Percentiles rank a stretch among this genome's conserved stretches.
phyloP scores from a whole-genome alignment of 108 stramenopile genomes.

The Fragilariopsis cylindrus region DNA sequence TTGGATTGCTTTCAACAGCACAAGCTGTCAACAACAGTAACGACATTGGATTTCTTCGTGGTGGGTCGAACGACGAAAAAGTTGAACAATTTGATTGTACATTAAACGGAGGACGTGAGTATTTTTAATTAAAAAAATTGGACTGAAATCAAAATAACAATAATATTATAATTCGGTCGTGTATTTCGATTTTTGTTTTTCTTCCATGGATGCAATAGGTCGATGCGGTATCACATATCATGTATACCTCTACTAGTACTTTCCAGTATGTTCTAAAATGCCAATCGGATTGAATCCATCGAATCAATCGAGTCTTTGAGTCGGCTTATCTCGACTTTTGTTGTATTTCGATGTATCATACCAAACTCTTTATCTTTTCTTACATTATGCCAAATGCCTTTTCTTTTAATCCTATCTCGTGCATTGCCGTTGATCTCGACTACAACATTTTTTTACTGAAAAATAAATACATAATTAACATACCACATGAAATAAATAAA shows the following conservation, averaged over 20 bases:
- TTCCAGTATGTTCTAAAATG: neutral
- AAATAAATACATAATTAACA: neutral
- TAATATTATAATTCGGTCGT: neutral
- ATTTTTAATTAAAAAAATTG: neutral
- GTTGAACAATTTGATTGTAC: neutral
- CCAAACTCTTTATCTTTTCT: neutral
- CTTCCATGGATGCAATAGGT: neutral
- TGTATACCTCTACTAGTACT: no score
- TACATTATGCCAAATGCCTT: neutral
- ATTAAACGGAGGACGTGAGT: constrained; percentile 11
- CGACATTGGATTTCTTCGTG: constrained; percentile 3
- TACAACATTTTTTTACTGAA: neutral
- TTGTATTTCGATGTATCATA: neutral
- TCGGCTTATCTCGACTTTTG: neutral
- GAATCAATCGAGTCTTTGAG: neutral
- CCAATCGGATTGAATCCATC: neutral
- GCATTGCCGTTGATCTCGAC: neutral
- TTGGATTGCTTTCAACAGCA: no score
- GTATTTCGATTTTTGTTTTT: neutral
- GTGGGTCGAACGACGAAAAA: neutral
- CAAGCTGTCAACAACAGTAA: neutral
- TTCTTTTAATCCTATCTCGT: neutral
- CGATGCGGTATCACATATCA: neutral
- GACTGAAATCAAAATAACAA: neutral
- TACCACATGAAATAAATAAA: neutral